Percentiles rank a stretch among this genome's conserved stretches.
phyloP scores from a whole-genome alignment of 83 land plant genomes.

The Thuja plicata region DNA sequence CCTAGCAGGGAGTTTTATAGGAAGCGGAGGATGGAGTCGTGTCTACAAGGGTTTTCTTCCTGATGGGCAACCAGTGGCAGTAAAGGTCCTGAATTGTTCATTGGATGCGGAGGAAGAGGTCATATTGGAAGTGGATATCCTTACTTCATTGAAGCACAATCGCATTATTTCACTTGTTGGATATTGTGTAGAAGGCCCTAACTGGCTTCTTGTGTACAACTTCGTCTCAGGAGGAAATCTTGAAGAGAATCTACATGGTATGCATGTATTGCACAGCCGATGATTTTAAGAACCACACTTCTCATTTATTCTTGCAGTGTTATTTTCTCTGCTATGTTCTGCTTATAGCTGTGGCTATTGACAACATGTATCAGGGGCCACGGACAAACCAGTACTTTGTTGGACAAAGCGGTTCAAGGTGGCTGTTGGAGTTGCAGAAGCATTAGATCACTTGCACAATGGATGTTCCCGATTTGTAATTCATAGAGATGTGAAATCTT shows the following conservation, averaged over 20 bases:
- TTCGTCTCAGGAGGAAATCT: slow-evolving; percentile 79
- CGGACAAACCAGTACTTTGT: slow-evolving; percentile 35
- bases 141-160: slow-evolving; percentile 37
- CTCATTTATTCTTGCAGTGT: background rate
- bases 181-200: slow-evolving; percentile 41
- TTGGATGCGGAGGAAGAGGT: slow-evolving; percentile 51
- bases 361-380: slow-evolving; percentile 28
- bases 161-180: slow-evolving; percentile 57
- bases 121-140: slow-evolving; percentile 57
- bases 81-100: slow-evolving; percentile 58
- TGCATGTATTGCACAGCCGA: background rate
- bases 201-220: slow-evolving; percentile 72
- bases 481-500: slow-evolving; percentile 94
- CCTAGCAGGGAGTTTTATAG: slow-evolving; percentile 74
- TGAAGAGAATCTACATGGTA: slow-evolving; percentile 90
- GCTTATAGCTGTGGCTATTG: background rate
- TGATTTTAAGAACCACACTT: background rate
- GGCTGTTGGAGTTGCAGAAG: slow-evolving; percentile 89
- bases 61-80: slow-evolving; percentile 52
- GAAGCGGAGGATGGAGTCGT: slow-evolving; percentile 71
- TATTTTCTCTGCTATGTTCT: background rate
- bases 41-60: slow-evolving; percentile 52
- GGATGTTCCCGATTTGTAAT: slow-evolving; percentile 58
- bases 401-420: slow-evolving; percentile 82
- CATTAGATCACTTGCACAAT: slow-evolving; percentile 78